Conservation (phyloP, 164 flowering plant genomes). For the Liquidambar formosana region DNA sequence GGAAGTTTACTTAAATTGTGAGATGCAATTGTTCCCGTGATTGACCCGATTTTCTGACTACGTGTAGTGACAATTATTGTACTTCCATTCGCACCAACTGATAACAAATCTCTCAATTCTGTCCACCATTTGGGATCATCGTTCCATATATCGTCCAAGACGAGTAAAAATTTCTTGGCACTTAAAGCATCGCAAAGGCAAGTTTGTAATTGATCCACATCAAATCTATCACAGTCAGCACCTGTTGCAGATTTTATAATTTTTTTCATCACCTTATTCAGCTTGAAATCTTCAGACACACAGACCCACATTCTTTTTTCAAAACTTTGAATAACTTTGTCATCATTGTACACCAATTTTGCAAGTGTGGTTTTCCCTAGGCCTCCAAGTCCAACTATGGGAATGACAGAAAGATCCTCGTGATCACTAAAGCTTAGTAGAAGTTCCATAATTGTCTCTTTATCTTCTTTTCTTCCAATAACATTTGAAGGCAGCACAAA, state of each 20-base stretch:
- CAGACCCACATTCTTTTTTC: slow-evolving; percentile 2
- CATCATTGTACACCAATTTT: neutral
- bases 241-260: too few relatives aligned
- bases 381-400: slow-evolving; percentile 15
- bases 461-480: slow-evolving; percentile 4
- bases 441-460: neutral
- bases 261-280: too few relatives aligned
- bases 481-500: neutral
- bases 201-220: too few relatives aligned
- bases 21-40: neutral
- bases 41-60: neutral
- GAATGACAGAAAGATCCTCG: slow-evolving; percentile 2
- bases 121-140: neutral
- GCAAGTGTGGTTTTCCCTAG: slow-evolving; percentile 10
- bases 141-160: slow-evolving; percentile 9
- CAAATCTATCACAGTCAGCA: too few relatives aligned
- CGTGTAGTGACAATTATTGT: slow-evolving; percentile 1
- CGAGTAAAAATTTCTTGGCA: neutral
- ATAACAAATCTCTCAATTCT: neutral
- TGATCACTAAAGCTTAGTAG: neutral
- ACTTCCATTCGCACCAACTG: neutral
- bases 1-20: neutral
- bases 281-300: neutral
- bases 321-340: neutral
- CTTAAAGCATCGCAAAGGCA: neutral